phyloP scores from a whole-genome alignment of 495 filamentous ascomycete species.

The Podospora pseudocomata region DNA sequence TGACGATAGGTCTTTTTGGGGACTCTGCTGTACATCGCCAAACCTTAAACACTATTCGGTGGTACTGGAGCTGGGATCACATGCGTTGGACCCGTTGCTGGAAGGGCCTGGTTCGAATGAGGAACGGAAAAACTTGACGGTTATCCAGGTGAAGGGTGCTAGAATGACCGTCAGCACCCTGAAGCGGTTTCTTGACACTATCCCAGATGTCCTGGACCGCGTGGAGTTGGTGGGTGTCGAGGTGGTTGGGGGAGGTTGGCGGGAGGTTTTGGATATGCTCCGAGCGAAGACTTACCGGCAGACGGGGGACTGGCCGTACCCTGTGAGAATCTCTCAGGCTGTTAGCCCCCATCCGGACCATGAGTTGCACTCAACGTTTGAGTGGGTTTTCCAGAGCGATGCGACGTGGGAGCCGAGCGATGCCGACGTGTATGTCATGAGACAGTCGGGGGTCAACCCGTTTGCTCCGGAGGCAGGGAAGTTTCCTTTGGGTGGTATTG shows the following conservation, averaged over 20 bases:
- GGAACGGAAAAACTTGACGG: background rate
- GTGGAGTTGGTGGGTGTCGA: background rate
- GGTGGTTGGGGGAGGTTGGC: background rate
- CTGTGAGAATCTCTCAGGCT: background rate
- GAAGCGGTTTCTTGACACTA: background rate
- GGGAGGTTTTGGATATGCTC: background rate
- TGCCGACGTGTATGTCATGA: background rate
- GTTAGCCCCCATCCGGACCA: background rate
- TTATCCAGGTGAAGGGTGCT: background rate
- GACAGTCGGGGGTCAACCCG: background rate
- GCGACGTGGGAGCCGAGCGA: background rate
- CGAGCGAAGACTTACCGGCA: background rate
- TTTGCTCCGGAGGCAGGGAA: background rate
- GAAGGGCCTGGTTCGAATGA: too few relatives aligned
- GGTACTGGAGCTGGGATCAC: background rate
- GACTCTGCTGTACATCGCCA: background rate
- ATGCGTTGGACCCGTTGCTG: too few relatives aligned
- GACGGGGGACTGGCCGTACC: background rate
- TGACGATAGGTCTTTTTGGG: background rate
- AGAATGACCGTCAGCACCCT: background rate
- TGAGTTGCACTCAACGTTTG: background rate
- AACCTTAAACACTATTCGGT: background rate
- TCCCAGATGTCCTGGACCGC: background rate
- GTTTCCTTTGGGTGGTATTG: background rate
- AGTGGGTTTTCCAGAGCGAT: background rate